phyloP scores from a whole-genome alignment of 768 basidiomycete genomes.

The Cytidiella melzeri region DNA sequence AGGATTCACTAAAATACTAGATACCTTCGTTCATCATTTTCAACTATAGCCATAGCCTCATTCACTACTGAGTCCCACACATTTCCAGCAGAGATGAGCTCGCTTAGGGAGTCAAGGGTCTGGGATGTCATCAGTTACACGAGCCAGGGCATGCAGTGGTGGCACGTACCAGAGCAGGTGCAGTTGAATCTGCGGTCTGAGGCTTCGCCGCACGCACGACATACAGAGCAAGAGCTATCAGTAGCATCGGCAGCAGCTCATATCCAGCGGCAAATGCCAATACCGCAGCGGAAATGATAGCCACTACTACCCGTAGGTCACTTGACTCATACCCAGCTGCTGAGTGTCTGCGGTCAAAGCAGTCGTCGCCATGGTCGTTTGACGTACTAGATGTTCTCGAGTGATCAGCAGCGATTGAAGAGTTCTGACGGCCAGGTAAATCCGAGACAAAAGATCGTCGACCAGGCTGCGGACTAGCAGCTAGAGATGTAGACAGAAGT shows the following conservation, averaged over 20 bases:
- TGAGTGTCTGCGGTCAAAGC: not conserved
- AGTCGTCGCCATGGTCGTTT: constrained; percentile 5
- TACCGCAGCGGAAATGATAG: constrained; percentile 17
- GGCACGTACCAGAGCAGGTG: constrained; percentile 1
- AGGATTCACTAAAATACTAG: not conserved
- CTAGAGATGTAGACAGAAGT: constrained; percentile 53
- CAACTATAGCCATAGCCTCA: constrained; percentile 58
- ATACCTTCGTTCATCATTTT: constrained; percentile 67
- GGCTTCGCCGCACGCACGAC: constrained; percentile 5
- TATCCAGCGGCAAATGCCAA: constrained; percentile 19
- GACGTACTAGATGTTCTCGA: constrained; percentile 10
- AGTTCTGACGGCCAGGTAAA: constrained; percentile 16
- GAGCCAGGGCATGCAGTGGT: constrained; percentile 1
- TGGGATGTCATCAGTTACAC: constrained; percentile 23
- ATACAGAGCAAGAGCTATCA: constrained; percentile 16
- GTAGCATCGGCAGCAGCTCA: constrained; percentile 16
- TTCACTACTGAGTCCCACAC: constrained; percentile 72
- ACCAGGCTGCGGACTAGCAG: constrained; percentile 29
- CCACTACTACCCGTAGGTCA: constrained; percentile 13
- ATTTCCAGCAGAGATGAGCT: constrained; percentile 60
- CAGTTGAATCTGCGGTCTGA: not conserved
- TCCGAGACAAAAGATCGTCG: constrained; percentile 19
- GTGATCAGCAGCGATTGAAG: not conserved
- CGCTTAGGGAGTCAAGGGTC: constrained; percentile 62
- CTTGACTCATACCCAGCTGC: constrained; percentile 1